phyloP scores from a whole-genome alignment of 202 grass and related monocot species.

The Setaria viridis region DNA sequence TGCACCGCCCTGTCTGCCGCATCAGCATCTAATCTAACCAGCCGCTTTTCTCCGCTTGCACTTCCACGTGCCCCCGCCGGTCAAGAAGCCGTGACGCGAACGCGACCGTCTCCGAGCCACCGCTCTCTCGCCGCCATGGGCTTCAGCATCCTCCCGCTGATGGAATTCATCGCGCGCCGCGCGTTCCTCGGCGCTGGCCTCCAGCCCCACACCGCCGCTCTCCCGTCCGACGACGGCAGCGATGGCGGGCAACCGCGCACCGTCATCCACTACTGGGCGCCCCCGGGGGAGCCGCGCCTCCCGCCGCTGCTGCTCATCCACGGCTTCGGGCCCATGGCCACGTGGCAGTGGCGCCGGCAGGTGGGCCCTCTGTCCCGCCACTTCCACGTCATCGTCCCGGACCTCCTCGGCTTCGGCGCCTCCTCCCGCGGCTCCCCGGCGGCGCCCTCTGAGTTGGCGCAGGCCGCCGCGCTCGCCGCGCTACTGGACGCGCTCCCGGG shows the following conservation, averaged over 20 bases:
- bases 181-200: conserved; percentile 45
- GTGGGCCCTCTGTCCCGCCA: conserved; percentile 55
- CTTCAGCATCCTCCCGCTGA: conserved; percentile 39
- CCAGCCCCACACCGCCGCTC: conserved; percentile 18
- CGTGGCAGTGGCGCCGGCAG: conserved; percentile 58
- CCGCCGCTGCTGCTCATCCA: conserved; percentile 54
- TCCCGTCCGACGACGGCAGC: background rate
- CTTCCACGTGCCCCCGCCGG: background rate
- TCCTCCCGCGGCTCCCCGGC: conserved; percentile 24
- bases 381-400: conserved; percentile 60
- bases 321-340: conserved; percentile 55
- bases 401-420: conserved; percentile 61
- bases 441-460: conserved; percentile 47
- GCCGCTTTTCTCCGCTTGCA: background rate
- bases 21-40: background rate
- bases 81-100: background rate
- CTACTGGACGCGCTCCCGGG: conserved; percentile 47
- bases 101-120: background rate
- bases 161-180: conserved; percentile 38
- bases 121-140: background rate
- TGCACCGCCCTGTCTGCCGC: background rate
- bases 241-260: background rate
- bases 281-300: conserved; percentile 40
- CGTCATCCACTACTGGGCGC: conserved; percentile 49
- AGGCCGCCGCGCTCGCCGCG: conserved; percentile 45